Evolutionary conservation across 2,329 filamentous ascomycete genomes (phyloP), one percentile per base, ranked within the genome.

Genomic region (Cordyceps farinosa): DNA sequence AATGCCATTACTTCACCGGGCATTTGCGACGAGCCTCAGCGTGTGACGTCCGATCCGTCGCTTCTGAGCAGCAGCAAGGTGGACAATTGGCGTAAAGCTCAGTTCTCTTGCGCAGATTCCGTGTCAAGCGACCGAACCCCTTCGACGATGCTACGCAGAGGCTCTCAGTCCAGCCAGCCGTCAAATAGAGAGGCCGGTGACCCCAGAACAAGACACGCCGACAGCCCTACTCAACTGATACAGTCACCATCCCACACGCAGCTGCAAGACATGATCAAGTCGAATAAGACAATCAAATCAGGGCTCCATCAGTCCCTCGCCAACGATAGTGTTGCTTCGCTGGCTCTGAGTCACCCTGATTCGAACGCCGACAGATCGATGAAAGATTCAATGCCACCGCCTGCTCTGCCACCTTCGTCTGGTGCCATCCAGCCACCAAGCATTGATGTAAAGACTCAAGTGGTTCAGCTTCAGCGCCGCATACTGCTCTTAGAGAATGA

Each of bases 401-500:
- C 70, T 29, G 71, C 59, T 38, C 69, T 57, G 64, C 75, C 5
- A 55, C 68, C 42, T 64, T 64, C 32, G 64, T 55, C 62, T 11
- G 65, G 53, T 9, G 48, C 70, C 61, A 66, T 68, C 15, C 68
- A 69, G n/a, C 66, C 68, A 32, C 63, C 69, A 3, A 69, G 72
- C 10, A 71, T 72, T 54, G 73, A 79, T 59, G 60, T 69, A 55
- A 69, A 75, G 65, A 71, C 76, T 17, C 77, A 82, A 63, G 70
- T 82, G 34, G 77, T 82, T 1, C 84, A 86, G 67, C 77, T 95
- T 3, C 87, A 91, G 67, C 84, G 89, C 48, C 88, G 92, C 69
- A 84, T 92, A n/a, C 83, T 92, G 60, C 77, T 93, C 2, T 75
- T 95, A 11, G 87, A 89, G 51, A 95, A 93, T 66, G 90, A 95